Conservation (phyloP, 805 yeast species). For the Saccharomycopsis babjevae region DNA sequence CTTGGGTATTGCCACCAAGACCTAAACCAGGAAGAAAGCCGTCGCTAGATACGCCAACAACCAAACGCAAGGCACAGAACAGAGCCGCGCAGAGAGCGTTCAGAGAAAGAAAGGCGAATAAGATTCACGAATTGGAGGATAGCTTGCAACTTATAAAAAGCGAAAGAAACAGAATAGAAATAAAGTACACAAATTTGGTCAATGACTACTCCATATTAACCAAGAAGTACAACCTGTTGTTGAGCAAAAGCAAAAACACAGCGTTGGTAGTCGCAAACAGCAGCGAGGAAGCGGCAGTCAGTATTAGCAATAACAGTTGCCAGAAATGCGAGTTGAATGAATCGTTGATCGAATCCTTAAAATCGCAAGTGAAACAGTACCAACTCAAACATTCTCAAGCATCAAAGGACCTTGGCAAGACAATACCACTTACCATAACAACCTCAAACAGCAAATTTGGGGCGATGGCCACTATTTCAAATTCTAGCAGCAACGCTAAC, state of each 20-base stretch:
- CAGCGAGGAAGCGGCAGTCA: background rate
- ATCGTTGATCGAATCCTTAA: background rate
- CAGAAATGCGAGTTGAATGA: background rate
- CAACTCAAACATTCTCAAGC: background rate
- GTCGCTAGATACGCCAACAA: conserved; percentile 63
- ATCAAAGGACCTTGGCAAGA: background rate
- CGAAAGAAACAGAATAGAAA: conserved; percentile 49
- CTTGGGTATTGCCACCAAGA: conserved; percentile 79
- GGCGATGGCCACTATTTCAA: background rate
- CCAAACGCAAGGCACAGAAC: conserved; percentile 81
- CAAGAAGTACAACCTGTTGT: conserved; percentile 11
- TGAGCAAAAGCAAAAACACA: conserved; percentile 1
- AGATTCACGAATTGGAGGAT: conserved; percentile 69
- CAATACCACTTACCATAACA: background rate
- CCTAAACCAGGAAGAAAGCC: conserved; percentile 67
- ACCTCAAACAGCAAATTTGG: background rate
- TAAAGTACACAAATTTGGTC: conserved; percentile 20
- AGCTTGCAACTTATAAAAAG: conserved; percentile 57
- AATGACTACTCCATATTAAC: conserved; percentile 13
- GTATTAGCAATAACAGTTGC: background rate
- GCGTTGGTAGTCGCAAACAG: background rate
- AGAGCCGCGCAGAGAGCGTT: conserved; percentile 92
- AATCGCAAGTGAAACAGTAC: background rate
- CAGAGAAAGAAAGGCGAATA: conserved; percentile 75
- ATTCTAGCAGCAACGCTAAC: background rate